A percentile compares a stretch with the other conserved stretches of the same genome.
Conservation (phyloP, 345 rosid species). For the Eucalyptus victrix region DNA sequence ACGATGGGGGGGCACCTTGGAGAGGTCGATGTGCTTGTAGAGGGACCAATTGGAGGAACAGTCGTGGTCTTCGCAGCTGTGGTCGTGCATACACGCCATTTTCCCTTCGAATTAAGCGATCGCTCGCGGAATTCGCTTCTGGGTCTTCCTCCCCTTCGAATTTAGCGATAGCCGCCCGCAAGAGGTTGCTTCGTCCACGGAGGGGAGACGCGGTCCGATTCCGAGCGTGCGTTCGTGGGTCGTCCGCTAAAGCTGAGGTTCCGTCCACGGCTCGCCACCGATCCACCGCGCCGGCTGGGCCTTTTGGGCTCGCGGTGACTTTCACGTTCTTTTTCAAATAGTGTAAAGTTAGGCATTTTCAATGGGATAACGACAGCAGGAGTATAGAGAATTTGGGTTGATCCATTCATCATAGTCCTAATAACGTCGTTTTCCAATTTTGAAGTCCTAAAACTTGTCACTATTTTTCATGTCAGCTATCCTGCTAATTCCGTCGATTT, state of each 20-base stretch:
- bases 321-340: neutral
- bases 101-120: neutral
- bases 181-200: too few relatives aligned
- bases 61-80: conserved; percentile 83
- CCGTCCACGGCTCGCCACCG: neutral
- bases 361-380: neutral
- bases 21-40: conserved; percentile 80
- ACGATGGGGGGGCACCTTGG: conserved; percentile 34
- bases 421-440: too few relatives aligned
- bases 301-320: neutral
- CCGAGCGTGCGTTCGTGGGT: neutral
- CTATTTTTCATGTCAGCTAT: too few relatives aligned
- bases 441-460: too few relatives aligned
- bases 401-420: neutral
- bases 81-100: conserved; percentile 91
- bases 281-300: neutral
- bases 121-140: neutral
- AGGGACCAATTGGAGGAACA: conserved; percentile 95
- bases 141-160: too few relatives aligned
- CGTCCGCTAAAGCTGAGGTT: neutral
- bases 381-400: neutral
- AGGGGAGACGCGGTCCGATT: neutral
- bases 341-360: neutral
- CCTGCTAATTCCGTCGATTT: too few relatives aligned
- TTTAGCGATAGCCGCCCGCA: too few relatives aligned